Evolutionary conservation across 2,329 filamentous ascomycete genomes (phyloP), one percentile per base, ranked within the genome.

Genomic region (Neofusicoccum laricinum): DNA sequence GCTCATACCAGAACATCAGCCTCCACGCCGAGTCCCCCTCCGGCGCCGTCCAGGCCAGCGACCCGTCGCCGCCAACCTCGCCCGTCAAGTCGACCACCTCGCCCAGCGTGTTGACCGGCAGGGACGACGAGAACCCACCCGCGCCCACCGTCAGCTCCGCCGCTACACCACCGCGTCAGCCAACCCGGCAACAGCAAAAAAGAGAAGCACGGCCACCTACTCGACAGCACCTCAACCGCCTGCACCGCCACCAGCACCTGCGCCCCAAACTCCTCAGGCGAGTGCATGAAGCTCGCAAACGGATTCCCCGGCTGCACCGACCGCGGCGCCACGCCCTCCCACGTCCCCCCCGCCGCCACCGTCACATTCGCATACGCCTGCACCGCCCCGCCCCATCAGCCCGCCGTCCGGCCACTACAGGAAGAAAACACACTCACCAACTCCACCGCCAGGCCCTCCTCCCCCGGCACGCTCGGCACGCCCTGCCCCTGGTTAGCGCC

Each of bases 401-500:
- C n/a, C n/a, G n/a, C n/a, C n/a, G n/a, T n/a, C n/a, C n/a, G n/a
- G n/a, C n/a, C n/a, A n/a, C n/a, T n/a, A n/a, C n/a, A n/a, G n/a
- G n/a, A n/a, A n/a, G n/a, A n/a, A n/a, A n/a, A n/a, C n/a, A n/a
- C n/a, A n/a, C n/a, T n/a, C n/a, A n/a, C n/a, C 64, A 70, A 53
- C 51, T 71, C 48, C 1, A 67, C 61, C 6, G 69, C 66, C 5
- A 71, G 61, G 1, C 70, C 70, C 4, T 34, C 49, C 0, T 66
- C 66, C 3, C 7, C 49, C 3, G 67, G 65, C n/a, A 67, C 63
- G 15, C 73, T 70, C 0, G 81, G 81, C 2, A 82, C 79, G 14
- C 82, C 82, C 50, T 78, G 74, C 3, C 81, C 82, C 67, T 82
- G 78, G 65, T 81, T 81, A 0, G 81, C 77, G 0, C 81, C 82